Base-by-base conservation (phyloP, 2,329 filamentous ascomycete species). In the Neonectria coccinea region DNA sequence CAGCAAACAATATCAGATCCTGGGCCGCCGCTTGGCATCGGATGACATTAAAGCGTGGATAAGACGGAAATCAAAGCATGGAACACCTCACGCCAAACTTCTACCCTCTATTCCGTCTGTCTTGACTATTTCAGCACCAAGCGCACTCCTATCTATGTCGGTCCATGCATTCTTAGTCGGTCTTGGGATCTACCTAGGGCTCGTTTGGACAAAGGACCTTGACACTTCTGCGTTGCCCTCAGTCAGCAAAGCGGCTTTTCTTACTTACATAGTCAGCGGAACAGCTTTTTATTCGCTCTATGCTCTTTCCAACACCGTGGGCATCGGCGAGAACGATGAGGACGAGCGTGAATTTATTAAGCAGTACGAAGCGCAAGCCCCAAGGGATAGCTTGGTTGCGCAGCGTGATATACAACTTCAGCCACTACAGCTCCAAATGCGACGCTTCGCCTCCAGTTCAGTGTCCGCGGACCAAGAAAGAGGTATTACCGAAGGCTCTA, bases 41-140 rank as follows among this genome's bases (percentile, higher is more conserved):
- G 16, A 42, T 42, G 6, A 42, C 5, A 18, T 42, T 7, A 42
- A 42, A 18, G 9, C 2, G 6, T 42, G 16, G 39, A 42, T 18
- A n/a, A 42, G 39, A 16, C 16, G 16, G 14, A 42, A 18, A 11
- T 5, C 0, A 18, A 8, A 42, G 3, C 3, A 5, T 12, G 2
- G 8, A 18, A 1, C 16, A 33, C 1, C 5, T 18, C 39, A 42
- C 1, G 14, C 3, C 16, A 2, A 42, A 16, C 1, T 1, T 1
- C 14, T 42, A 42, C 39, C 39, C 14, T 42, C 39, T 1, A 18
- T 42, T 18, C 2, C 39, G 6, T 16, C 39, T 4, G 39, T 42
- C 16, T 0, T 42, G 16, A 18, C 39, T 1, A 42, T 42, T 42
- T 42, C 16, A 18, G 39, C 16, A 42, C 39, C 16, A 42, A 42